These are phyloP conservation scores for Candida vartiovaarae DNA, from an alignment of 805 yeast species.

Conservation along the genomic window DNA sequence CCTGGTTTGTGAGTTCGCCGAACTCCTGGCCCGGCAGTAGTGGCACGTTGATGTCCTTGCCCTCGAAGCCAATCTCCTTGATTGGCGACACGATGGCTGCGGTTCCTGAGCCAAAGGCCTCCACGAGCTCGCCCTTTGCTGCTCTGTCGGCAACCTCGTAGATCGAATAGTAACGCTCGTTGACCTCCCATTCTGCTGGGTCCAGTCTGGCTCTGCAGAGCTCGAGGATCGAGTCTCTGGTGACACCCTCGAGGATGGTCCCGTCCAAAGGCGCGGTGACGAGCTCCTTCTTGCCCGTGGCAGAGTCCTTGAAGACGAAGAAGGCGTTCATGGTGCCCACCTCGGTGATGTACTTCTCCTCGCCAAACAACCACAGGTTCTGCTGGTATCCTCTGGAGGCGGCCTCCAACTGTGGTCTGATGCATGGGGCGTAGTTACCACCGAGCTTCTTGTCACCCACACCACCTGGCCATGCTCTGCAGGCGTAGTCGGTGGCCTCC, in stretches of 20 bases:
- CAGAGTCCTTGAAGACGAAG: conserved; percentile 71
- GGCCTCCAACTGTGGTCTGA: conserved; percentile 85
- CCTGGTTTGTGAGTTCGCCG: conserved; percentile 69
- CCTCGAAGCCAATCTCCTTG: conserved; percentile 77
- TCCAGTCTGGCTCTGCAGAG: conserved; percentile 73
- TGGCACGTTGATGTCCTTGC: conserved; percentile 69
- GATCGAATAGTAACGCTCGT: conserved; percentile 80
- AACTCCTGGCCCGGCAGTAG: conserved; percentile 68
- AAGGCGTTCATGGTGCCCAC: conserved; percentile 98
- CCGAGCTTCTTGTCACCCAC: conserved; percentile 95
- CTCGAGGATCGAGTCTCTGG: conserved; percentile 79
- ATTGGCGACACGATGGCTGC: conserved; percentile 97
- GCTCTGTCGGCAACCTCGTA: conserved; percentile 75
- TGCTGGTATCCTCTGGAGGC: conserved; percentile 91
- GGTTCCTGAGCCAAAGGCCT: conserved; percentile 96
- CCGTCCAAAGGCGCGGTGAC: conserved; percentile 97
- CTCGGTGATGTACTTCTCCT: conserved; percentile 82
- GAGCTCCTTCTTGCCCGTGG: conserved; percentile 79
- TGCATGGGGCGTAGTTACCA: conserved; percentile 96
- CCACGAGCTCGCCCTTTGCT: conserved; percentile 74
- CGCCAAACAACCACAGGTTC: conserved; percentile 94
- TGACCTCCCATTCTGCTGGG: conserved; percentile 70
- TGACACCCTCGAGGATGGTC: conserved; percentile 93
- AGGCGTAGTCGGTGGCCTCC: conserved; percentile 93
- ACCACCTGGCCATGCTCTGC: conserved; percentile 99